phyloP scores from a whole-genome alignment of 1,284 basidiomycete species.

The Leccinum subrobustum region DNA sequence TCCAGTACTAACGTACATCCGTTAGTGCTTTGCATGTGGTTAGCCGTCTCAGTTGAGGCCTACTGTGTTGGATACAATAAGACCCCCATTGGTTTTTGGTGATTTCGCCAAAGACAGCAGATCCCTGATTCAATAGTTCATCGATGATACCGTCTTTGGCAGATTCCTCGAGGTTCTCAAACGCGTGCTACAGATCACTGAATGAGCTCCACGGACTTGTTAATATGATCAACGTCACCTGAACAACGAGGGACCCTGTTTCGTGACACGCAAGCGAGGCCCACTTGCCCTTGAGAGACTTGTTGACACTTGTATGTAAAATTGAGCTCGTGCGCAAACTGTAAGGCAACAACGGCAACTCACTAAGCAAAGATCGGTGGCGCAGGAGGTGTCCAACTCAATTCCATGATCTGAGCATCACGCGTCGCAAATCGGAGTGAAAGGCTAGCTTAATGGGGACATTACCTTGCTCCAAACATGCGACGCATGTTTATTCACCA shows the following conservation, averaged over 20 bases:
- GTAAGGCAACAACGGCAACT: slow-evolving; percentile 29
- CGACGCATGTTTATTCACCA: slow-evolving; percentile 84
- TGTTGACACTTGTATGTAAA: slow-evolving; percentile 62
- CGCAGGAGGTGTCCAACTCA: slow-evolving; percentile 78
- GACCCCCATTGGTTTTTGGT: slow-evolving; percentile 84
- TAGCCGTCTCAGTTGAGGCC: slow-evolving; percentile 26
- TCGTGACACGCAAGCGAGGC: slow-evolving; percentile 84
- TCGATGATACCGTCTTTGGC: slow-evolving; percentile 81
- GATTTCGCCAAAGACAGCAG: slow-evolving; percentile 67
- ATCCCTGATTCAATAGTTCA: slow-evolving; percentile 71
- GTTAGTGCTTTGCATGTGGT: slow-evolving; percentile 2
- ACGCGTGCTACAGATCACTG: slow-evolving; percentile 60
- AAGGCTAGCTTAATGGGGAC: slow-evolving; percentile 8
- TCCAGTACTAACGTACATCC: slow-evolving; percentile 50
- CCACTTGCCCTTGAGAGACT: slow-evolving; percentile 81
- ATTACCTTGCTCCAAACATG: slow-evolving; percentile 84
- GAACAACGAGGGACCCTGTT: slow-evolving; percentile 80
- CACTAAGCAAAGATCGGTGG: slow-evolving; percentile 83
- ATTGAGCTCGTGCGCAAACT: slow-evolving; percentile 3
- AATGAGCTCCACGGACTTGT: slow-evolving; percentile 6
- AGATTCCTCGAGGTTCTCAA: slow-evolving; percentile 78
- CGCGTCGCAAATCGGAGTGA: slow-evolving; percentile 4
- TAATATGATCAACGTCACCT: slow-evolving; percentile 42
- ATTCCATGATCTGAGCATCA: slow-evolving; percentile 67
- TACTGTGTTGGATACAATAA: slow-evolving; percentile 81